These are phyloP conservation scores for Apophysomyces sp. DNA, from an alignment of 371 early-diverging fungal genomes.

Conservation along the genomic window DNA sequence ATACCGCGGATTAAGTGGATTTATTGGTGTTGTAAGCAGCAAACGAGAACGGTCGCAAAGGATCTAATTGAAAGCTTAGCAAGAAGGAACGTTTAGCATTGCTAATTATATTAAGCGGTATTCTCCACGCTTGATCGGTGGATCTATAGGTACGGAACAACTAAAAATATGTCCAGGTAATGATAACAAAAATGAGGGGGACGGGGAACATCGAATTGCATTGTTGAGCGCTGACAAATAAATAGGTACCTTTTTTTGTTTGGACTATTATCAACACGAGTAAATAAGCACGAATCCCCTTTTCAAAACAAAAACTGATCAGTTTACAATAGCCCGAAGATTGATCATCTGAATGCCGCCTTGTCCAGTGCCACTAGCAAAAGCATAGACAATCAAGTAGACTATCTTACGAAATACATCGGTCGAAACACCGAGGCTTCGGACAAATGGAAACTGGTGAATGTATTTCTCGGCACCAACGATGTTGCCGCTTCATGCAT, in stretches of 20 bases:
- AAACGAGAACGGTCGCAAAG: not conserved
- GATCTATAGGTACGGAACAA: conserved; percentile 23
- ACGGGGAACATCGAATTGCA: not conserved
- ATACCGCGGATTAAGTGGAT: conserved; percentile 30
- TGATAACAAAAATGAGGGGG: not conserved
- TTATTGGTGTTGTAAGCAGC: conserved; percentile 32
- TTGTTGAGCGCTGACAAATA: not conserved
- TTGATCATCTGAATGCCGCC: conserved; percentile 25
- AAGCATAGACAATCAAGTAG: conserved; percentile 23
- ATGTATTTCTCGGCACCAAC: conserved; percentile 33
- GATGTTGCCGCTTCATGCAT: conserved; percentile 30
- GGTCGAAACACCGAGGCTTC: conserved; percentile 16
- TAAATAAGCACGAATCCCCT: conserved; percentile 8
- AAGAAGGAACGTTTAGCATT: conserved; percentile 21
- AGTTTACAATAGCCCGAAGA: not conserved
- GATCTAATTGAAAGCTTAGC: conserved; percentile 15
- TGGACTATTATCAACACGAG: conserved; percentile 16
- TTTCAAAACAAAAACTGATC: not conserved
- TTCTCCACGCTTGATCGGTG: conserved; percentile 16
- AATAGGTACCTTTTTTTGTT: conserved; percentile 32
- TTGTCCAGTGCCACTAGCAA: conserved; percentile 27
- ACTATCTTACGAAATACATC: conserved; percentile 27
- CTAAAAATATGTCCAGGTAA: conserved; percentile 27
- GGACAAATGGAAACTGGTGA: conserved; percentile 34
- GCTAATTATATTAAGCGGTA: conserved; percentile 31